Percentiles rank a stretch among this genome's conserved stretches.
phyloP scores from a whole-genome alignment of 352 stramenopile species.

The Globisporangium iwayamae region DNA sequence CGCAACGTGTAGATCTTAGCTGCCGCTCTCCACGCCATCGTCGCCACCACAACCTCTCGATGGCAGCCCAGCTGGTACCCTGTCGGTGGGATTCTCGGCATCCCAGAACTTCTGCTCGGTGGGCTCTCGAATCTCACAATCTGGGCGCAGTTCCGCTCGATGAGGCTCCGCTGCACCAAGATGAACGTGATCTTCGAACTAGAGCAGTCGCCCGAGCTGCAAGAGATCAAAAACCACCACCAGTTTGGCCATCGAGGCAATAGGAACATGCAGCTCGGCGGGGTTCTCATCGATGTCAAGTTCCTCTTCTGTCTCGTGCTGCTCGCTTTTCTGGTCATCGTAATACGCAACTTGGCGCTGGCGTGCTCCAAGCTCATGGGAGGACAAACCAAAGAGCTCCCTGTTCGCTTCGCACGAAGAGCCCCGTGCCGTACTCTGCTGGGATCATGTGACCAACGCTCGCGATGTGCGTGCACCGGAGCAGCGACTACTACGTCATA shows the following conservation, averaged over 20 bases:
- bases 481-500: conserved; percentile 32
- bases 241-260: conserved; percentile 15
- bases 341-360: neutral
- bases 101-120: conserved; percentile 34
- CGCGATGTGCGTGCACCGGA: conserved; percentile 32
- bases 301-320: conserved; percentile 25
- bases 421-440: conserved; percentile 30
- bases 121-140: conserved; percentile 30
- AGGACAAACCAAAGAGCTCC: neutral
- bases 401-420: conserved; percentile 20
- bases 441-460: conserved; percentile 23
- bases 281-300: conserved; percentile 32
- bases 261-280: conserved; percentile 22
- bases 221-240: conserved; percentile 19
- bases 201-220: conserved; percentile 1
- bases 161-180: conserved; percentile 4
- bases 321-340: neutral
- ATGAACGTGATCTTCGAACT: conserved; percentile 11
- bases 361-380: neutral
- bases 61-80: conserved; percentile 13
- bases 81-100: conserved; percentile 22
- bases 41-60: conserved; percentile 17
- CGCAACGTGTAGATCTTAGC: conserved; percentile 39
- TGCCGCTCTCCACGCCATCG: conserved; percentile 25
- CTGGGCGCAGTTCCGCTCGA: conserved; percentile 22